Evolutionary conservation across 2,329 filamentous ascomycete genomes (phyloP).

Genomic region (Grosmannia clavigera): DNA sequence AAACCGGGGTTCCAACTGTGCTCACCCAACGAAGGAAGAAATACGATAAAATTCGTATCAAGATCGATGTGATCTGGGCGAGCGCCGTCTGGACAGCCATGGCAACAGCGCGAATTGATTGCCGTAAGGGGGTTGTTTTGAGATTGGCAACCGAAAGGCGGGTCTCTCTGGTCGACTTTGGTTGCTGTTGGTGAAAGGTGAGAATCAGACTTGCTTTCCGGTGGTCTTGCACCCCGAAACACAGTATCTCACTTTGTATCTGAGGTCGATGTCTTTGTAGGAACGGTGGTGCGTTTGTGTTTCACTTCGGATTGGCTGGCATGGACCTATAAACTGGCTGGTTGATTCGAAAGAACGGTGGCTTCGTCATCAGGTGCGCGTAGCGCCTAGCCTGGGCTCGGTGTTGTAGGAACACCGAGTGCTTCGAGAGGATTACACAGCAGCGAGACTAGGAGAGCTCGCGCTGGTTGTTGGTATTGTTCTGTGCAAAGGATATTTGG

Average conservation of each 20-base stretch:
- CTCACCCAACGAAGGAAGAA: conserved; percentile 52
- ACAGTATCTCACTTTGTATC: too few relatives aligned
- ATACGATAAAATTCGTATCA: conserved; percentile 36
- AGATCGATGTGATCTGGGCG: conserved; percentile 33
- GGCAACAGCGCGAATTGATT: background rate
- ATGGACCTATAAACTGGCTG: background rate
- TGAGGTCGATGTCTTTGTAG: background rate
- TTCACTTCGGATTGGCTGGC: background rate
- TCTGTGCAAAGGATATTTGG: background rate
- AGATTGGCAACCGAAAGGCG: background rate
- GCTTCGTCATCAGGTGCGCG: background rate
- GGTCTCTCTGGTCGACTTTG: background rate
- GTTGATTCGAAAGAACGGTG: background rate
- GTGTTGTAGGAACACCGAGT: background rate
- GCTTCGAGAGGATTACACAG: background rate
- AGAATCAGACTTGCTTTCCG: background rate
- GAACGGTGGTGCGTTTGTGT: background rate
- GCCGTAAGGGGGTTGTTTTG: background rate
- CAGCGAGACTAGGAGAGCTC: background rate
- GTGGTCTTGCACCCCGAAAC: background rate
- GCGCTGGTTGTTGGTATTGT: too few relatives aligned
- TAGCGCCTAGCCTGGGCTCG: background rate
- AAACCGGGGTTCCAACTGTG: background rate
- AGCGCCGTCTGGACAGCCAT: conserved; percentile 22
- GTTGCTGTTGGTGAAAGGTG: background rate